A percentile compares a stretch with the other conserved stretches of the same genome.
Evolutionary conservation across 2,329 filamentous ascomycete genomes (phyloP).

Genomic region (Coniochaeta sp.): DNA sequence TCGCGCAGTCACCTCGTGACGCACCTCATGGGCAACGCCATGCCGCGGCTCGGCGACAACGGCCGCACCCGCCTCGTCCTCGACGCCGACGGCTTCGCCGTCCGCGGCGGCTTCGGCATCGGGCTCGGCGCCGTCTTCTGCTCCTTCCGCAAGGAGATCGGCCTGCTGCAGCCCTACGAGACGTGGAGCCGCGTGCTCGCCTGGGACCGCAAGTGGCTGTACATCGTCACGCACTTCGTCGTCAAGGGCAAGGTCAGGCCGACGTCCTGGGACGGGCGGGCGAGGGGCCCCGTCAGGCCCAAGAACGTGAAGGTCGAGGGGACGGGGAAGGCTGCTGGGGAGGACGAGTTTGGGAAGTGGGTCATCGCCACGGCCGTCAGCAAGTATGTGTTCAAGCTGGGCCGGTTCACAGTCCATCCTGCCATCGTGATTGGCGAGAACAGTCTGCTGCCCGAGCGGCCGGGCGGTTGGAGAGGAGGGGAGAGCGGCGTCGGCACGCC

Average conservation of each 20-base stretch:
- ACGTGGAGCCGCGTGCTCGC: slow-evolving; percentile 63
- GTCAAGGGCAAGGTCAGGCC: slow-evolving; percentile 52
- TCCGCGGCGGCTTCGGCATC: slow-evolving; percentile 49
- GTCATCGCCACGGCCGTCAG: slow-evolving; percentile 65
- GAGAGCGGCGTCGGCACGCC: slow-evolving; percentile 32
- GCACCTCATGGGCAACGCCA: slow-evolving; percentile 54
- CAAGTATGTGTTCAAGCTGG: slow-evolving; percentile 80
- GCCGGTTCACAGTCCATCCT: slow-evolving; percentile 76
- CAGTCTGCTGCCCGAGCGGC: slow-evolving; percentile 66
- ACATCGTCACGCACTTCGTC: slow-evolving; percentile 68
- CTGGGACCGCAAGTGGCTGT: slow-evolving; percentile 81
- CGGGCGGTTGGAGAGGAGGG: slow-evolving; percentile 54
- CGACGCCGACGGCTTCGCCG: slow-evolving; percentile 40
- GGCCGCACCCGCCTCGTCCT: slow-evolving; percentile 39
- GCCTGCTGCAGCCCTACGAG: slow-evolving; percentile 62
- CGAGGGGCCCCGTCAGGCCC: slow-evolving; percentile 22
- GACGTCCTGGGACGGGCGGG: slow-evolving; percentile 41
- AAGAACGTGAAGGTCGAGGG: slow-evolving; percentile 6
- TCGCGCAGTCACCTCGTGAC: slow-evolving; percentile 75
- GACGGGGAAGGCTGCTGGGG: slow-evolving; percentile 26
- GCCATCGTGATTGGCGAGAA: slow-evolving; percentile 66
- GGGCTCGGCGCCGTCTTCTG: slow-evolving; percentile 68
- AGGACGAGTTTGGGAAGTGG: slow-evolving; percentile 48
- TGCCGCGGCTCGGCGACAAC: slow-evolving; percentile 44
- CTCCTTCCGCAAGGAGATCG: slow-evolving; percentile 67